phyloP scores from a whole-genome alignment of 73 alveolate genomes.

The Paramecium sonneborni region DNA sequence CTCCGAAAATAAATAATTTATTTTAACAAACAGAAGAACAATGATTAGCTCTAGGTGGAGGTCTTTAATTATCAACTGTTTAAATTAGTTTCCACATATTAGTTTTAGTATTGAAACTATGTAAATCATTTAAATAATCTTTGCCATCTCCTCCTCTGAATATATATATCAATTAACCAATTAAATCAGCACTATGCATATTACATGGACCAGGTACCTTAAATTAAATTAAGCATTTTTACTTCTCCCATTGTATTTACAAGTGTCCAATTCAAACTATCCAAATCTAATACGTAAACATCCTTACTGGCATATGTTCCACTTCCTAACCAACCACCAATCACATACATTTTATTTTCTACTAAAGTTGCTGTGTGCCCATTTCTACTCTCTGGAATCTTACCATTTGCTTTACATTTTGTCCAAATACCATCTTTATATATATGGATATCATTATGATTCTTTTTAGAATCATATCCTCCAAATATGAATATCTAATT shows the following conservation, averaged over 20 bases:
- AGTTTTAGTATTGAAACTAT: constrained; percentile 70
- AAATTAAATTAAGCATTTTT: not conserved
- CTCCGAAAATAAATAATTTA: constrained; percentile 87
- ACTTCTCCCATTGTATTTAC: constrained; percentile 72
- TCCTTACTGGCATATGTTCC: constrained; percentile 86
- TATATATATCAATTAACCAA: constrained; percentile 78
- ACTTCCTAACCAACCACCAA: constrained; percentile 93
- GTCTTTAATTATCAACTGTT: constrained; percentile 72
- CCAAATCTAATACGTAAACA: constrained; percentile 79
- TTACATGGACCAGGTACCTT: constrained; percentile 87
- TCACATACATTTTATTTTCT: constrained; percentile 77
- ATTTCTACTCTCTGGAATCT: constrained; percentile 86
- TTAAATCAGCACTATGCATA: constrained; percentile 90
- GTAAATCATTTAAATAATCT: constrained; percentile 89
- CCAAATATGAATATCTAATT: constrained; percentile 84
- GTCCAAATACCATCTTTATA: constrained; percentile 72
- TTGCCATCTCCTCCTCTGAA: constrained; percentile 96
- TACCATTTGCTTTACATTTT: constrained; percentile 70
- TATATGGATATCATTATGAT: constrained; percentile 75
- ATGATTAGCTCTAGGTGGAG: constrained; percentile 94
- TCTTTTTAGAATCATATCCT: constrained; percentile 86
- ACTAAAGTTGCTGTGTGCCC: constrained; percentile 94
- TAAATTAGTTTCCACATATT: constrained; percentile 73
- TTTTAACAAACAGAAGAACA: constrained; percentile 73
- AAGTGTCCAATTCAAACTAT: constrained; percentile 73